Evolutionary conservation across 148 eudicot genomes (phyloP), one percentile per base, ranked within the genome.

Genomic region (Cornus kousa): DNA sequence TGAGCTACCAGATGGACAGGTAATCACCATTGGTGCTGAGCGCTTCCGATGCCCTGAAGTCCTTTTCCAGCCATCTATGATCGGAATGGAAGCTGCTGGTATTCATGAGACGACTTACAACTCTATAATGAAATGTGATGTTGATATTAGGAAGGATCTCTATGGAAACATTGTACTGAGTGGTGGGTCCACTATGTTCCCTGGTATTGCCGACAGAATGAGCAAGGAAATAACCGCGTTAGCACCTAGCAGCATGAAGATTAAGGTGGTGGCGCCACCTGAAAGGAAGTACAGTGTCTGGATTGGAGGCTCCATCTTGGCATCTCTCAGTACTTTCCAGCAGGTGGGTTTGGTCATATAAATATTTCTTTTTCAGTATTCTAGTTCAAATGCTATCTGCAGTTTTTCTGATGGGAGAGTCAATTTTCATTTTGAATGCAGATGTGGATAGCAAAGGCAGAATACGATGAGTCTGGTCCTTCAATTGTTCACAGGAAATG

Each of bases 241-340:
- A 22, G 83, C 83, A 17, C 83, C 83, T 10, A 81, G 83, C 60
- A 81, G 83, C 83, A 81, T 81, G 83, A 80, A 80, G 67, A 80
- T 80, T 74, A 80, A 80, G 77, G 82, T 80, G 57, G 82, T 80
- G 11, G 82, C 82, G 55, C 82, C 81, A 13, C 81, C 81, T 8
- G 81, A 79, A 43, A 79, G 81, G 81, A 79, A 79, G 40, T 79
- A 79, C 72, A 79, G 81, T 66, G 81, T 79, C 65, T 79, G 81
- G 81, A 79, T 79, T 65, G 81, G 81, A 43, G 81, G 81, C 5
- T 79, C 81, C 31, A 80, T 80, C 69, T 73, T 80, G 60, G 82
- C 82, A 19, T 80, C 82, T 20, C 82, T 80, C 53, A 80, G 82
- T 31, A 80, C 82, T n/a, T 80, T 80, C 79, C 83, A 81, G 32